These are phyloP conservation scores for Coelastrella sp. DNA, from an alignment of 139 green algal genomes.

Conservation along the genomic window DNA sequence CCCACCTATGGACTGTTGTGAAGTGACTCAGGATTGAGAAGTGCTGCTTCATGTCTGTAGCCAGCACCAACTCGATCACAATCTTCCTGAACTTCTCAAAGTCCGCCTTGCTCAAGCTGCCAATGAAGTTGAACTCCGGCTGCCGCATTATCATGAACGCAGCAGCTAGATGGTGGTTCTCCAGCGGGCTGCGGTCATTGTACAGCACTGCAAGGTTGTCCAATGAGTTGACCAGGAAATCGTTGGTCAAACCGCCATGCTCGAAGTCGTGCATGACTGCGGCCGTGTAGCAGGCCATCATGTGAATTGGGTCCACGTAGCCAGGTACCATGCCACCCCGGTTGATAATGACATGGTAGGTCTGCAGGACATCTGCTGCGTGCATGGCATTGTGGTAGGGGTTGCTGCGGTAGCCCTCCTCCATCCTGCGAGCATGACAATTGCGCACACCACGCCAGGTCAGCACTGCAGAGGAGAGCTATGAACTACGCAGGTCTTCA, in stretches of 20 bases:
- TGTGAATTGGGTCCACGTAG: conserved; percentile 63
- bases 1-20: conserved; percentile 53
- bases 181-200: conserved; percentile 77
- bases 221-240: conserved; percentile 71
- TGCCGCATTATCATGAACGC: conserved; percentile 67
- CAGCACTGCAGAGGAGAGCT: no score
- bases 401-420: conserved; percentile 74
- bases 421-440: conserved; percentile 16
- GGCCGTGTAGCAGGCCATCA: conserved; percentile 56
- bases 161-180: conserved; percentile 78
- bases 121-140: conserved; percentile 54
- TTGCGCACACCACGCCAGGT: neutral
- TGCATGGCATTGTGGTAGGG: conserved; percentile 79
- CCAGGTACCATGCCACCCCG: conserved; percentile 48
- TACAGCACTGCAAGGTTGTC: conserved; percentile 74
- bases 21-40: conserved; percentile 75
- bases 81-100: conserved; percentile 52
- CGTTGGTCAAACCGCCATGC: conserved; percentile 79
- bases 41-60: conserved; percentile 85
- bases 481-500: no score
- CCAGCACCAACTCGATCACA: conserved; percentile 80
- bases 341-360: conserved; percentile 62
- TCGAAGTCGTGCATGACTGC: conserved; percentile 75
- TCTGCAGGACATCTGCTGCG: conserved; percentile 72
- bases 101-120: conserved; percentile 49